phyloP scores from a whole-genome alignment of 1,284 basidiomycete genomes.

The Puccinia brachypodii region DNA sequence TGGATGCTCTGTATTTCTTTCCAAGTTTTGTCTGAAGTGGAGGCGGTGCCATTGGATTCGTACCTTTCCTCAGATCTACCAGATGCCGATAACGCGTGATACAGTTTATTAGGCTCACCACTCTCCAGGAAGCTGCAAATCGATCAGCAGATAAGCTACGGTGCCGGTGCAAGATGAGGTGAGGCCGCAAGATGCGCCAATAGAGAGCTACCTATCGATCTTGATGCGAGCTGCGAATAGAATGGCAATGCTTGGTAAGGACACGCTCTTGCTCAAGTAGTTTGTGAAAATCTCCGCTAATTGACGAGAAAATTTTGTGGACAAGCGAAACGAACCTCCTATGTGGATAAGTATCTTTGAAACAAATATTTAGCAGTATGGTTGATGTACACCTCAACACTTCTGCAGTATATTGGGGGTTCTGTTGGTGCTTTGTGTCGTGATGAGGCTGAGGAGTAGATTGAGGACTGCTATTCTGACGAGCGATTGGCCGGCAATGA shows the following conservation, averaged over 20 bases:
- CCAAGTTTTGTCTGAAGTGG: too few species aligned
- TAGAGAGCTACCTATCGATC: neutral
- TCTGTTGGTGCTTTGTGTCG: neutral
- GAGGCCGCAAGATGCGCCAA: neutral
- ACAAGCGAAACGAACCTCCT: neutral
- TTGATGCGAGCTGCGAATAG: neutral
- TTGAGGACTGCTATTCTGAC: neutral
- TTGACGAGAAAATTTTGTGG: slow-evolving; percentile 1
- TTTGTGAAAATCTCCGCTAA: neutral
- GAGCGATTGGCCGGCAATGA: neutral
- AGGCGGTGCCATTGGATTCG: neutral
- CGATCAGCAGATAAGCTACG: slow-evolving; percentile 1
- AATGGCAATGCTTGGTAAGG: neutral
- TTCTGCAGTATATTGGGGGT: neutral
- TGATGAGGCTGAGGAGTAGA: neutral
- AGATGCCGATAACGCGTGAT: neutral
- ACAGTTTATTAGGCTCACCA: neutral
- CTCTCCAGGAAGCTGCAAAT: slow-evolving; percentile 22
- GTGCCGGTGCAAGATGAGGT: neutral
- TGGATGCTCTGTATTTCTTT: too few species aligned
- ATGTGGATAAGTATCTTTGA: neutral
- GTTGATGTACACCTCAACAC: neutral
- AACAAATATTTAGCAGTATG: neutral
- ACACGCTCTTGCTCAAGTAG: neutral
- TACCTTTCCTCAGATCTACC: neutral